A percentile compares a stretch with the other conserved stretches of the same genome.
These are phyloP conservation scores for Botrytis deweyae DNA, from an alignment of 2,329 filamentous ascomycete species.

Conservation along the genomic window DNA sequence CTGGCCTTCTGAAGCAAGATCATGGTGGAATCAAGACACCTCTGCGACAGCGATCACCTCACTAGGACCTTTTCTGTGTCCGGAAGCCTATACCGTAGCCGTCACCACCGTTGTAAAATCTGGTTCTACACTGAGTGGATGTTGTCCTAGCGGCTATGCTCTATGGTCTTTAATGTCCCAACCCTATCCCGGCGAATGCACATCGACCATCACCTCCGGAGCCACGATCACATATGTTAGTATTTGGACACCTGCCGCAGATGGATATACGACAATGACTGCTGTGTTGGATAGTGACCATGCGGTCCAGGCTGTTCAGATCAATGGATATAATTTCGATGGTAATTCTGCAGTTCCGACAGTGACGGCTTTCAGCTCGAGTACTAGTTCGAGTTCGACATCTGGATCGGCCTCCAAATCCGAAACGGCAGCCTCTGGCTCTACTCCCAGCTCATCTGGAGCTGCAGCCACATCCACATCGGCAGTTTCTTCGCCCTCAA, in stretches of 20 bases:
- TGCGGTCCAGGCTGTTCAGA: not conserved
- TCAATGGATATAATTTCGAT: slow-evolving; percentile 20
- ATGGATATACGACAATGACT: not conserved
- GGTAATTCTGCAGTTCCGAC: slow-evolving; percentile 8
- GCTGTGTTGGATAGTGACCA: not conserved
- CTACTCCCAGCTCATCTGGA: not conserved
- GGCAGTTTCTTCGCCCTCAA: not conserved
- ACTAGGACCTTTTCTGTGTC: slow-evolving; percentile 18
- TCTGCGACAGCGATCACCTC: not conserved
- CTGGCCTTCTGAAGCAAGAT: slow-evolving; percentile 1
- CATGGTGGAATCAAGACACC: slow-evolving; percentile 14
- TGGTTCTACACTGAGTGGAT: not conserved
- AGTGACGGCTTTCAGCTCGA: slow-evolving; percentile 8
- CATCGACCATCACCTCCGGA: not conserved
- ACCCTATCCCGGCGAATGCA: not conserved
- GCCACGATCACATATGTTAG: slow-evolving; percentile 12
- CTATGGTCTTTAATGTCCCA: not conserved
- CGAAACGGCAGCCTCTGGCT: not conserved
- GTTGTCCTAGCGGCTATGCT: slow-evolving; percentile 12
- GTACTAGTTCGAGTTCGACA: not conserved
- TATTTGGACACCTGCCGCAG: not conserved
- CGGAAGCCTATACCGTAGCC: slow-evolving; percentile 6
- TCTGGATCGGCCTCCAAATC: not conserved
- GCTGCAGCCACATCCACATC: not conserved
- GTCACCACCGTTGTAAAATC: not conserved